A percentile compares a stretch with the other conserved stretches of the same genome.
Conservation (phyloP, 2,329 filamentous ascomycete species). For the Phialocephala subalpina region DNA sequence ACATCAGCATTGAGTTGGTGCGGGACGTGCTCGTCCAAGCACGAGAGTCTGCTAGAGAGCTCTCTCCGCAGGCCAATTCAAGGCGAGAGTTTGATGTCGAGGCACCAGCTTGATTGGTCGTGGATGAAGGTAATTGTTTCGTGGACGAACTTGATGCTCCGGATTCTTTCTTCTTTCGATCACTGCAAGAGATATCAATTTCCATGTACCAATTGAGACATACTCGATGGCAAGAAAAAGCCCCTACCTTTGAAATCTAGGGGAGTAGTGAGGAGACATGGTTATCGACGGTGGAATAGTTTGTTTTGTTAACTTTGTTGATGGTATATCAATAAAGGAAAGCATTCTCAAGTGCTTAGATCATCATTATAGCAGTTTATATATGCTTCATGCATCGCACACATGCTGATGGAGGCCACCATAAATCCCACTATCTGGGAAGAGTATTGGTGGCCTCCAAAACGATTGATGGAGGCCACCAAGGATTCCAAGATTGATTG, state of each 20-base stretch:
- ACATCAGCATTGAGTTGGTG: background rate
- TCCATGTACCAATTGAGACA: background rate
- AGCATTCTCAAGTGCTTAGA: background rate
- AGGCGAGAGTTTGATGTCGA: background rate
- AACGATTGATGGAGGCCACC: background rate
- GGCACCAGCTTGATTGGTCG: background rate
- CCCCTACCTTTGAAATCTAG: no score
- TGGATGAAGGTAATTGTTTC: background rate
- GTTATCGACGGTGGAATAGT: no score
- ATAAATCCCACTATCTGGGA: background rate
- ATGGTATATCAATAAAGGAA: no score
- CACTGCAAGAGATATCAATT: background rate
- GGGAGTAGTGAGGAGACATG: no score
- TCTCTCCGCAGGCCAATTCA: background rate
- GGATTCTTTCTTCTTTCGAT: background rate
- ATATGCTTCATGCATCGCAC: background rate
- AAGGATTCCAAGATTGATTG: background rate
- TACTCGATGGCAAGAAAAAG: no score
- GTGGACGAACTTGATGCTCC: background rate
- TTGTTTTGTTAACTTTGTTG: no score
- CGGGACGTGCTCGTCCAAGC: background rate
- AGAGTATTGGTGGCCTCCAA: background rate
- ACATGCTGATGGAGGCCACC: background rate
- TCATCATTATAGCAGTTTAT: background rate
- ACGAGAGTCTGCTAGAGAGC: no score